Percentiles rank a stretch among this genome's conserved stretches.
Evolutionary conservation across 208 protist genomes (phyloP).

Genomic region (Acanthamoeba sp.): DNA sequence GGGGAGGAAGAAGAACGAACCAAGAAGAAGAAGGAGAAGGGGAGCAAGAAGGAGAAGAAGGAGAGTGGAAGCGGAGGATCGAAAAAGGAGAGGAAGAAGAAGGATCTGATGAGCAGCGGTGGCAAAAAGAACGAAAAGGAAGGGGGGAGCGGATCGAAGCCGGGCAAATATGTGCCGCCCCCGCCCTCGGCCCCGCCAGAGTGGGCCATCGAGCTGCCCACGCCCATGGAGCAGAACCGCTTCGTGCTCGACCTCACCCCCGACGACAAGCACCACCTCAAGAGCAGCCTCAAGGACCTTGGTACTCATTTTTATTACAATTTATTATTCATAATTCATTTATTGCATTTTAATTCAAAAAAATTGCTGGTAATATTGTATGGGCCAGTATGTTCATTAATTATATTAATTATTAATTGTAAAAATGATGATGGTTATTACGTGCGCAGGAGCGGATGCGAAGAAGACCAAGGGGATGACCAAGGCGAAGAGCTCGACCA

Average conservation of each 20-base stretch:
- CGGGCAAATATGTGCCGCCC: background rate
- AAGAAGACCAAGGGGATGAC: background rate
- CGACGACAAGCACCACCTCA: background rate
- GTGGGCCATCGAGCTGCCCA: background rate
- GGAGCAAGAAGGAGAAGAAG: too few species aligned
- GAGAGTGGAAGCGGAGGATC: background rate
- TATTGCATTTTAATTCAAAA: too few species aligned
- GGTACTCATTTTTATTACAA: background rate
- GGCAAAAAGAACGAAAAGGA: background rate
- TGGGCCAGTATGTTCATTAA: too few species aligned
- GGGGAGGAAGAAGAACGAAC: too few species aligned
- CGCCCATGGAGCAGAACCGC: conserved; percentile 20
- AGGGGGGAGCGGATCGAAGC: background rate
- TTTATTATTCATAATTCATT: too few species aligned
- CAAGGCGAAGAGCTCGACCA: background rate
- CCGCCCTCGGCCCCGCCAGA: background rate
- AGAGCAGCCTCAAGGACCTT: background rate
- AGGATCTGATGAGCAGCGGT: background rate
- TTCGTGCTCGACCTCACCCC: conserved; percentile 14
- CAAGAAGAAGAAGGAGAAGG: too few species aligned
- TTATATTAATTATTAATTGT: background rate
- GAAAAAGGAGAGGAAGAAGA: background rate
- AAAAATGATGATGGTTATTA: background rate
- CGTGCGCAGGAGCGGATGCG: background rate
- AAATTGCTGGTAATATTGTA: too few species aligned